Conservation (phyloP, 306 rosid species). For the Quercus mongolica region DNA sequence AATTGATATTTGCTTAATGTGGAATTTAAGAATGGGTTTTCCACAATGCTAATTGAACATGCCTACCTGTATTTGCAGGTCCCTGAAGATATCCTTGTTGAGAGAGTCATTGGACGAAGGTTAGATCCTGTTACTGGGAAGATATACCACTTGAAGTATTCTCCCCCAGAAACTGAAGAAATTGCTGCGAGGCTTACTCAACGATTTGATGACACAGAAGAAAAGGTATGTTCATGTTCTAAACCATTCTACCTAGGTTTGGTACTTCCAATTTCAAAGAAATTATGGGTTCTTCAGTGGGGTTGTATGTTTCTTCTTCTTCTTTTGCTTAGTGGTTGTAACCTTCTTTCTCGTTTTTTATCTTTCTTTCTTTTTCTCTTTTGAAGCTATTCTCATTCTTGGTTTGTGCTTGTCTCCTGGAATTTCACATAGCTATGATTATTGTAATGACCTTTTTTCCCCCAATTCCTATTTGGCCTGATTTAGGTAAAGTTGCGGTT, state of each 20-base stretch:
- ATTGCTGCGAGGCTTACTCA: constrained; percentile 86
- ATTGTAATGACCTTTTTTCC: constrained; percentile 6
- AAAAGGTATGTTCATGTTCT: constrained; percentile 52
- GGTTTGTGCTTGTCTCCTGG: background rate
- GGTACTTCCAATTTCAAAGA: background rate
- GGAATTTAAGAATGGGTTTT: background rate
- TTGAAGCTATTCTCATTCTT: background rate
- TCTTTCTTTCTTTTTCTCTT: constrained; percentile 7
- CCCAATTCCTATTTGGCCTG: constrained; percentile 15
- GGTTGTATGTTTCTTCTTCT: background rate
- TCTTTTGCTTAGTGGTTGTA: too few relatives aligned
- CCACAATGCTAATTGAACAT: background rate
- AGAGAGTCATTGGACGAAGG: constrained; percentile 94
- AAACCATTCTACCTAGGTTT: background rate
- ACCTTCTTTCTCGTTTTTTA: background rate
- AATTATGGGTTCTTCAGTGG: background rate
- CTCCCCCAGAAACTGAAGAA: constrained; percentile 83
- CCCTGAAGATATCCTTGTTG: constrained; percentile 76
- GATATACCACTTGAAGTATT: constrained; percentile 89
- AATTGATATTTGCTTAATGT: background rate
- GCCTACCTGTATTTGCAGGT: constrained; percentile 52
- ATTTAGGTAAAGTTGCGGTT: constrained; percentile 77
- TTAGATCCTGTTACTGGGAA: constrained; percentile 87
- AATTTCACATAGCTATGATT: constrained; percentile 1
- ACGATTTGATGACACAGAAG: constrained; percentile 92